Base-by-base conservation (phyloP, 495 filamentous ascomycete species). In the Massariosphaeria phaeospora region DNA sequence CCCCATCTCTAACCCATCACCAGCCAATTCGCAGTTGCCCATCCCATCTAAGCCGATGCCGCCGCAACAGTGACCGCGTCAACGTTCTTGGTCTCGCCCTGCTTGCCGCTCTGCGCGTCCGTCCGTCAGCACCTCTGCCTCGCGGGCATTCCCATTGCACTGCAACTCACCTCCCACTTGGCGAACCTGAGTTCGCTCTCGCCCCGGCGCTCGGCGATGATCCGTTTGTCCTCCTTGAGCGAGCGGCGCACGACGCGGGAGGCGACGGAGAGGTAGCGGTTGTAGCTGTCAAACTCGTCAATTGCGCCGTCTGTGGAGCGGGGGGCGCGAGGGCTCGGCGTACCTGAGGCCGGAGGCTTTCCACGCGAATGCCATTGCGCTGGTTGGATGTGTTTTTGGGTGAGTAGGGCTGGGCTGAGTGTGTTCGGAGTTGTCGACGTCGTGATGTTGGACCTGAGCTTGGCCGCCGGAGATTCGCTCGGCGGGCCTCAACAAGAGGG, bases 361-460 rank as follows among this genome's bases (percentile, higher is more conserved):
- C 94, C 94, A 99, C 69, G 90, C 88, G 75, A 89, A 91, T 72
- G 88, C 81, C 93, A 98, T 98, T 78, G 82, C 89, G 84, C 82
- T 71, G 68, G 69, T 66, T 61, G 55, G 58, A 65, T 67, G 36
- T 61, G 63, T 56, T 54, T 55, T 65, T 68, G 33, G 30, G 38
- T 55, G 33, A 57, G n/a, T 61, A 23, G 44, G 17, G 55, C 2
- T 34, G 25, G 26, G 20, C 26, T 7, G 23, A 44, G 21, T 35
- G 44, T 55, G 69, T 76, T 79, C 69, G 20, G 40, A 34, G 36
- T 25, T 59, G n/a, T n/a, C n/a, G 48, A 33, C 17, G 26, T 26
- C 21, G n/a, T 30, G 41, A 23, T 27, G 30, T 25, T 24, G 46
- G 40, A 12, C 26, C 21, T 20, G 43, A 47, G 42, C 42, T 26